Percentiles rank a stretch among this genome's conserved stretches.
These are phyloP conservation scores for Sporisorium sorghi DNA, from an alignment of 1,284 basidiomycete genomes.

Conservation along the genomic window DNA sequence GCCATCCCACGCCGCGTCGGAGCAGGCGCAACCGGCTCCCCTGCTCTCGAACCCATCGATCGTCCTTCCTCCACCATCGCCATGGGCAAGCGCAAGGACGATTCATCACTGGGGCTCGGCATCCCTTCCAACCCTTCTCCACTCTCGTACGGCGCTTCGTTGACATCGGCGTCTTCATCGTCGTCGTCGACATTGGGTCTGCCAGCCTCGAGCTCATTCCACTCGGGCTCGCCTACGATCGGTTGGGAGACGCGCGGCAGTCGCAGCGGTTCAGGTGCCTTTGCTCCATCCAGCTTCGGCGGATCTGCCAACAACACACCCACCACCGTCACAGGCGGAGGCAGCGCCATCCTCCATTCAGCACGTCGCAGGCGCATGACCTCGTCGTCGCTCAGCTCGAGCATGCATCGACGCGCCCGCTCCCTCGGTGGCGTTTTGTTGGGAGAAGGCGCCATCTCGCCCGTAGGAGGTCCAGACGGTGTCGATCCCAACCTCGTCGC, in stretches of 20 bases:
- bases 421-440: slow-evolving; percentile 60
- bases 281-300: slow-evolving; percentile 30
- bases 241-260: slow-evolving; percentile 35
- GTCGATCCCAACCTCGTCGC: slow-evolving; percentile 67
- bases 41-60: slow-evolving; percentile 33
- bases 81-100: slow-evolving; percentile 49
- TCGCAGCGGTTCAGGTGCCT: slow-evolving; percentile 39
- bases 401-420: slow-evolving; percentile 63
- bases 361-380: slow-evolving; percentile 43
- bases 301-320: slow-evolving; percentile 33
- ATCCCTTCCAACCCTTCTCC: slow-evolving; percentile 43
- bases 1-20: slow-evolving; percentile 38
- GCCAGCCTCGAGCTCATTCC: slow-evolving; percentile 35
- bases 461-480: slow-evolving; percentile 67
- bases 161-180: slow-evolving; percentile 12
- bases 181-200: slow-evolving; percentile 11
- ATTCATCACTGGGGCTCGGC: slow-evolving; percentile 42
- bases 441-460: slow-evolving; percentile 53
- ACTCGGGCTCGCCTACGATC: slow-evolving; percentile 38
- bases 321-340: slow-evolving; percentile 26
- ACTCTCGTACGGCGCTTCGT: slow-evolving; percentile 38
- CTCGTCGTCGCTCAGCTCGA: slow-evolving; percentile 41
- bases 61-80: slow-evolving; percentile 38
- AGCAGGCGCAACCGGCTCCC: slow-evolving; percentile 21
- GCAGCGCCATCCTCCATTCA: slow-evolving; percentile 39